phyloP scores from a whole-genome alignment of 2,329 filamentous ascomycete genomes.

The Aspergillus tubingensis region DNA sequence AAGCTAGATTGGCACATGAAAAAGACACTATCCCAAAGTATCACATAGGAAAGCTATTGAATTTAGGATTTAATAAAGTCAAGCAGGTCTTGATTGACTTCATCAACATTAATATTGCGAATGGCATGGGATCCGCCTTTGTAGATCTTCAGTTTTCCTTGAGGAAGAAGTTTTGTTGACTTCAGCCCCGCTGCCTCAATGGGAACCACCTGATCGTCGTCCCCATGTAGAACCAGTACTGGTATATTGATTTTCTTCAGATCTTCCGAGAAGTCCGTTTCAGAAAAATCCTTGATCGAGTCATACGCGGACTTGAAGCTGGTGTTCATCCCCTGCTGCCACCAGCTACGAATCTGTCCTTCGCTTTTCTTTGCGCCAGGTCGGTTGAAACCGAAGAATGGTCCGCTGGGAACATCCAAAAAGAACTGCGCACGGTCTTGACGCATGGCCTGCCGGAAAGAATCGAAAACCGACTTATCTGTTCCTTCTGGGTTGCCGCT shows the following conservation, averaged over 20 bases:
- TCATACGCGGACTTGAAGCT: constrained; percentile 45
- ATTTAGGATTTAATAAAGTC: too few relatives aligned
- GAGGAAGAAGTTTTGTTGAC: constrained; percentile 38
- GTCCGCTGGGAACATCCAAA: too few relatives aligned
- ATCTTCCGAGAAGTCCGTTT: constrained; percentile 46
- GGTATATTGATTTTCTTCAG: constrained; percentile 29
- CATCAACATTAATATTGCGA: constrained; percentile 38
- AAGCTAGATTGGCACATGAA: too few relatives aligned
- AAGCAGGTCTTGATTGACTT: too few relatives aligned
- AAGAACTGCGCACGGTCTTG: too few relatives aligned
- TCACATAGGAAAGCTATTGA: too few relatives aligned
- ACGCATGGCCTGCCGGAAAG: too few relatives aligned
- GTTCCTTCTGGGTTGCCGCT: too few relatives aligned
- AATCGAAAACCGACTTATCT: too few relatives aligned
- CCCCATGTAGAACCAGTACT: constrained; percentile 43
- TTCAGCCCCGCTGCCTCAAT: constrained; percentile 33
- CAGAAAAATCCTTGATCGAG: constrained; percentile 44
- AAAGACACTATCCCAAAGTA: too few relatives aligned
- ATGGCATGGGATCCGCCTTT: constrained; percentile 43
- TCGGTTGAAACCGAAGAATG: constrained; percentile 30
- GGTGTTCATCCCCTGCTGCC: constrained; percentile 42
- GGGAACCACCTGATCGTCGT: constrained; percentile 47
- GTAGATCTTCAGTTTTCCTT: constrained; percentile 45
- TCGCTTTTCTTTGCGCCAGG: constrained; percentile 32
- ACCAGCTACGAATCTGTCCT: constrained; percentile 45